Conservation (phyloP, 441 rosid genomes). For the Arabidopsis lyrata region DNA sequence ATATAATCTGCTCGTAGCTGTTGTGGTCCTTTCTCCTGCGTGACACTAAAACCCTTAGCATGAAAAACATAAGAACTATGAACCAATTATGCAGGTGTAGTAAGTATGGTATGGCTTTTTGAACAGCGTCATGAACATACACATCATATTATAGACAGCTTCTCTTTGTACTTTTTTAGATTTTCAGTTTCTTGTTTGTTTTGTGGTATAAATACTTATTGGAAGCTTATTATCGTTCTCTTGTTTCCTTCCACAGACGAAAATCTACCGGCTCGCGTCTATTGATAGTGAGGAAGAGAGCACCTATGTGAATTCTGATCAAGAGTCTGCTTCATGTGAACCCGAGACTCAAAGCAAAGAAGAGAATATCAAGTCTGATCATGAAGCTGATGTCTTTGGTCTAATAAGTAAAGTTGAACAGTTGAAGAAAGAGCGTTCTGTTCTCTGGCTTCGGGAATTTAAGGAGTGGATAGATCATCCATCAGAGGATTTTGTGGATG, state of each 20-base stretch:
- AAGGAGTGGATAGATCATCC: conserved; percentile 95
- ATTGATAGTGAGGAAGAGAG: conserved; percentile 82
- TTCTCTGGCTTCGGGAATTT: conserved; percentile 92
- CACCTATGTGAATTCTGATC: conserved; percentile 72
- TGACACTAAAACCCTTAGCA: conserved; percentile 18
- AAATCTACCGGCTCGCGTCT: conserved; percentile 78
- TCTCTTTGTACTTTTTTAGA: conserved; percentile 31
- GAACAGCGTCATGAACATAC: conserved; percentile 15
- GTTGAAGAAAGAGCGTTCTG: conserved; percentile 91
- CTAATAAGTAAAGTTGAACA: conserved; percentile 85
- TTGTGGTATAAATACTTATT: conserved; percentile 27
- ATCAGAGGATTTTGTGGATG: conserved; percentile 56
- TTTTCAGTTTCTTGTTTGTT: conserved; percentile 35
- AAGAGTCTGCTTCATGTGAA: conserved; percentile 74
- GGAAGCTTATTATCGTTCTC: conserved; percentile 21
- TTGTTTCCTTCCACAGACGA: conserved; percentile 62
- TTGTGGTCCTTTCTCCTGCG: conserved; percentile 13
- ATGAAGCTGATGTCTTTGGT: conserved; percentile 87
- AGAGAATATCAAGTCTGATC: conserved; percentile 66
- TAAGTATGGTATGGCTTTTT: conserved; percentile 13
- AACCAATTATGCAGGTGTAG: conserved; percentile 10
- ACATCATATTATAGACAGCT: conserved; percentile 23
- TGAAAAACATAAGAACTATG: conserved; percentile 22
- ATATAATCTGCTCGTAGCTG: conserved; percentile 19
- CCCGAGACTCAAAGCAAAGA: conserved; percentile 74